These are phyloP conservation scores for Candida sanyaensis DNA, from an alignment of 1,139 yeast species.

Conservation along the genomic window DNA sequence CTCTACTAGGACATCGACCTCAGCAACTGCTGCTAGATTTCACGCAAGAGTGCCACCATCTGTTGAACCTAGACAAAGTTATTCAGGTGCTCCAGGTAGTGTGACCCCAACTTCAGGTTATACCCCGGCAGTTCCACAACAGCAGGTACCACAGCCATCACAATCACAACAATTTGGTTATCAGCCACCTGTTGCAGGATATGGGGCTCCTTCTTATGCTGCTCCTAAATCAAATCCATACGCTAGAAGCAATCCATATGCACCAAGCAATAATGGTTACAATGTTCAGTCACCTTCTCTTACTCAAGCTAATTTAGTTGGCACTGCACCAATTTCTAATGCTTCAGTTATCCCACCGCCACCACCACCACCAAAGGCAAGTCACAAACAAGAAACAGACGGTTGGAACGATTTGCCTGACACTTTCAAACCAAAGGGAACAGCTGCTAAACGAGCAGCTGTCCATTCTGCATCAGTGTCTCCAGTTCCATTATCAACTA, in stretches of 20 bases:
- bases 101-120: constrained; percentile 7
- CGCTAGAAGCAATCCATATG: constrained; percentile 30
- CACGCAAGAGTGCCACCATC: constrained; percentile 3
- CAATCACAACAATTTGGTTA: constrained; percentile 13
- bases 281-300: constrained; percentile 17
- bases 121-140: constrained; percentile 6
- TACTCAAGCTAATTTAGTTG: constrained; percentile 12
- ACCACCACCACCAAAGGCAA: constrained; percentile 36
- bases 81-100: neutral
- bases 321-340: constrained; percentile 2
- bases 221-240: constrained; percentile 26
- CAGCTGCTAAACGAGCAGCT: constrained; percentile 55
- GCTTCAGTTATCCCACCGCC: constrained; percentile 22
- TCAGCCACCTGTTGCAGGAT: constrained; percentile 12
- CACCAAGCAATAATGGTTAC: constrained; percentile 24
- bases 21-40: neutral
- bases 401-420: constrained; percentile 96
- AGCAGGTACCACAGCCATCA: constrained; percentile 9
- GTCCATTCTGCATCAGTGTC: constrained; percentile 27
- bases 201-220: constrained; percentile 15
- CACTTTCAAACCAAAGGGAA: constrained; percentile 52
- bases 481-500: constrained; percentile 22
- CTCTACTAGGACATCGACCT: neutral
- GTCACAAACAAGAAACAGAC: constrained; percentile 61
- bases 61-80: neutral